Conservation (phyloP, 1,284 basidiomycete genomes). For the Naganishia sp. region DNA sequence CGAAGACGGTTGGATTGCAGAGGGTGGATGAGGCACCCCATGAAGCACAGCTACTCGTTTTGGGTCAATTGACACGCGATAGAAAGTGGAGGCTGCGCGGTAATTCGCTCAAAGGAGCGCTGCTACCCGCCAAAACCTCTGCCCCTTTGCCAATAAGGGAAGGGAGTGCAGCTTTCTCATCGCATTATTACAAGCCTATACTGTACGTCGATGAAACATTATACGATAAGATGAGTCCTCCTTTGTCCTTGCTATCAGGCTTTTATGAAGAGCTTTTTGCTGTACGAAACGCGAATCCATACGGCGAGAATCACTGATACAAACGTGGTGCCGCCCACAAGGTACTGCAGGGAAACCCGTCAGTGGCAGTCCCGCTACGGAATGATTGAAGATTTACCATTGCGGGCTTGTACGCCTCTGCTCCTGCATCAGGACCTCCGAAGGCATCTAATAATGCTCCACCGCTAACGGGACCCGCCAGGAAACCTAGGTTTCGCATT, state of each 20-base stretch:
- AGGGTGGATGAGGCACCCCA: too few relatives aligned
- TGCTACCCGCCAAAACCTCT: too few relatives aligned
- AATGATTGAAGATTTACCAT: slow-evolving; percentile 27
- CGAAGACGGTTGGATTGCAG: neutral
- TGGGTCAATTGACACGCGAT: neutral
- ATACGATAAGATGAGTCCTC: neutral
- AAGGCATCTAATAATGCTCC: slow-evolving; percentile 36
- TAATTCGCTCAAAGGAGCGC: too few relatives aligned
- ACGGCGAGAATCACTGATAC: slow-evolving; percentile 14
- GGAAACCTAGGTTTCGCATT: slow-evolving; percentile 18
- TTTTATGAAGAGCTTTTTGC: slow-evolving; percentile 24
- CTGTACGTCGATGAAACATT: neutral
- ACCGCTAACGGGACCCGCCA: slow-evolving; percentile 36
- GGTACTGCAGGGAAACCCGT: slow-evolving; percentile 7
- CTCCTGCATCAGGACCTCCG: slow-evolving; percentile 33
- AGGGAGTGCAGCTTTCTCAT: neutral
- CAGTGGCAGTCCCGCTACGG: neutral
- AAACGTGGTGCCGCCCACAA: slow-evolving; percentile 25
- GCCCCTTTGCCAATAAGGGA: too few relatives aligned
- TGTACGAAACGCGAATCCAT: slow-evolving; percentile 23
- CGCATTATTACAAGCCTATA: neutral
- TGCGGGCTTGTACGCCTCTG: slow-evolving; percentile 34
- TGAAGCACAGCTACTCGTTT: neutral
- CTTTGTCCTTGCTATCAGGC: neutral
- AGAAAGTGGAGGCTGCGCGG: neutral